Evolutionary conservation across 352 stramenopile genomes (phyloP).

Genomic region (Pythium oligandrum): DNA sequence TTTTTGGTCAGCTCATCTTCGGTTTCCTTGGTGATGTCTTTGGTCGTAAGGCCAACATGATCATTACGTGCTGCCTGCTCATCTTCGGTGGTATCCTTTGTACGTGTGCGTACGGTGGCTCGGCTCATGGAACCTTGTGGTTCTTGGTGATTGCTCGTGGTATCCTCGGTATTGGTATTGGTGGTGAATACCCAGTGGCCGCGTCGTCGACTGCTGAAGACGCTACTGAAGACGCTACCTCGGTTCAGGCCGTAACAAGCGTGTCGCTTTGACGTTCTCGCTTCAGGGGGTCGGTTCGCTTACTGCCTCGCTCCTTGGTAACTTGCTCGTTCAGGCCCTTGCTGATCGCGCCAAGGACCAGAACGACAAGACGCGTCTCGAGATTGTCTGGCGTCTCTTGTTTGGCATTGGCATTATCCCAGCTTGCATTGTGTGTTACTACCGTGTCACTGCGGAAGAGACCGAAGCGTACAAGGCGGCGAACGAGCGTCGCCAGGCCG

Average conservation of each 20-base stretch:
- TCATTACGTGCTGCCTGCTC: constrained; percentile 54
- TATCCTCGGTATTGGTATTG: constrained; percentile 63
- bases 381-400: constrained; percentile 59
- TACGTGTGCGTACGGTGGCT: constrained; percentile 43
- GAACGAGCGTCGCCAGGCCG: constrained; percentile 9
- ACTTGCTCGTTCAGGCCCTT: constrained; percentile 45
- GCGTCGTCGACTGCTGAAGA: constrained; percentile 45
- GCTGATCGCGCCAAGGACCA: constrained; percentile 31
- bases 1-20: constrained; percentile 49
- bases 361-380: constrained; percentile 34
- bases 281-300: constrained; percentile 55
- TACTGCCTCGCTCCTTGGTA: constrained; percentile 52
- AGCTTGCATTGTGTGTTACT: constrained; percentile 60
- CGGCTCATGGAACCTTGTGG: constrained; percentile 37
- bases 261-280: constrained; percentile 56
- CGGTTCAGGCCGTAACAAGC: constrained; percentile 32
- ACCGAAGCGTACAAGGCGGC: constrained; percentile 37
- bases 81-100: constrained; percentile 67
- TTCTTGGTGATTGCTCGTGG: constrained; percentile 52
- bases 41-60: constrained; percentile 62
- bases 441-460: constrained; percentile 54
- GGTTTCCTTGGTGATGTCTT: constrained; percentile 59
- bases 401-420: constrained; percentile 65
- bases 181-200: constrained; percentile 47
- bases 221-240: constrained; percentile 30